Base-by-base conservation (phyloP, 495 filamentous ascomycete species). In the Penicillium samsonianum region DNA sequence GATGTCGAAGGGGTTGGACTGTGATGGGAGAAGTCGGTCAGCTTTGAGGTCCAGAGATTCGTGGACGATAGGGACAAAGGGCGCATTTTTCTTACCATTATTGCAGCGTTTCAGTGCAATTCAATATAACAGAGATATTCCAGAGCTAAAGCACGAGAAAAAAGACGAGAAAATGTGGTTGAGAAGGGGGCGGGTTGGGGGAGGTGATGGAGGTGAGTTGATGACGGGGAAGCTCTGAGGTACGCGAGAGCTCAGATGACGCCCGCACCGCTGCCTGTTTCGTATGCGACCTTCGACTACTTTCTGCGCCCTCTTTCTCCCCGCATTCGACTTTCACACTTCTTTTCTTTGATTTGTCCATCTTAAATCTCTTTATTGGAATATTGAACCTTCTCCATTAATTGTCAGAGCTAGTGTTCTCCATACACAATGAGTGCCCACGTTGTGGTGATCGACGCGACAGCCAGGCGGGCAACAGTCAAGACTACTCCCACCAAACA, bases 1-100 rank as follows among this genome's bases (percentile, higher is more conserved):
- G 80, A 96, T 96, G 65, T 89, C 84, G 85, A 94, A 94, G 56
- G 90, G 90, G 53, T 86, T 90, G 73, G 82, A 79, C 87, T 90
- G 62, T 60, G 60, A 68, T 62, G 59, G 58, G 41, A 66, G 66
- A 64, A 57, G 58, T 53, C 59, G 50, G 74, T 77, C 63, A 77
- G 74, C 72, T 53, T 67, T 46, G 45, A 59, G 33, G 54, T 65
- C 60, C 52, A 48, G 59, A 49, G 55, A 44, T 42, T 30, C 25
- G 28, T 25, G 30, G 42, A 38, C 26, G 50, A 55, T 53, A 19
- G 53, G 50, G 62, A 30, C 50, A 49, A 59, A 63, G 59, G 60
- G 67, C 55, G 49, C 49, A 50, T 50, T 50, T 45, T 65, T 33
- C 63, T 42, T 61, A 69, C 67, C 67, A 69, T 69, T 61, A 63